A percentile compares a stretch with the other conserved stretches of the same genome.
Evolutionary conservation across 352 stramenopile genomes (phyloP).

Genomic region (Blastocystis sp.): DNA sequence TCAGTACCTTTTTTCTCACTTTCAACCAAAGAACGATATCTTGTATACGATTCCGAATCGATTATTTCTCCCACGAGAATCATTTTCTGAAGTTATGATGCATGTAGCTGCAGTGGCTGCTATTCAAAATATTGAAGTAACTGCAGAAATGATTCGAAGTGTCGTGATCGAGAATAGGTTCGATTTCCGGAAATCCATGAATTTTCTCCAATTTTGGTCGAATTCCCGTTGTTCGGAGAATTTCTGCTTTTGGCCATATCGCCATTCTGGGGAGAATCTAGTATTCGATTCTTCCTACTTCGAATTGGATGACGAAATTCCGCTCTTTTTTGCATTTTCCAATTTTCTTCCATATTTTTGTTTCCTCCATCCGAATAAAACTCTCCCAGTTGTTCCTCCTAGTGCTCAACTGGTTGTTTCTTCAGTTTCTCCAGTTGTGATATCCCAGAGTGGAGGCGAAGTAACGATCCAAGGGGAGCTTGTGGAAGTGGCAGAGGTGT

Average conservation of each 20-base stretch:
- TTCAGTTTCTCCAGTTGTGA: not conserved
- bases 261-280: not conserved
- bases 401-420: not conserved
- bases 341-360: slow-evolving; percentile 33
- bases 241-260: not conserved
- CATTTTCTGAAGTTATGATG: not conserved
- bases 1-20: not conserved
- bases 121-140: not conserved
- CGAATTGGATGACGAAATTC: not conserved
- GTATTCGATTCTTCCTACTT: not conserved
- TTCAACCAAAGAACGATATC: not conserved
- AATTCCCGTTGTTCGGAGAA: not conserved
- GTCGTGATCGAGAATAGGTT: slow-evolving; percentile 3
- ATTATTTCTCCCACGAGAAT: not conserved
- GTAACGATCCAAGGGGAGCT: not conserved
- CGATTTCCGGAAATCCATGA: slow-evolving; percentile 13
- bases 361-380: not conserved
- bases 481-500: not conserved
- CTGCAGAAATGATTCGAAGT: not conserved
- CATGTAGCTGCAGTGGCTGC: not conserved
- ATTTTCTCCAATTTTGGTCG: not conserved
- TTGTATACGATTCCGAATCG: not conserved
- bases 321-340: not conserved
- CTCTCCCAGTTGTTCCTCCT: not conserved
- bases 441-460: not conserved